Evolutionary conservation across 805 yeast genomes (phyloP), one percentile per base, ranked within the genome.

Genomic region (Hanseniaspora occidentalis): DNA sequence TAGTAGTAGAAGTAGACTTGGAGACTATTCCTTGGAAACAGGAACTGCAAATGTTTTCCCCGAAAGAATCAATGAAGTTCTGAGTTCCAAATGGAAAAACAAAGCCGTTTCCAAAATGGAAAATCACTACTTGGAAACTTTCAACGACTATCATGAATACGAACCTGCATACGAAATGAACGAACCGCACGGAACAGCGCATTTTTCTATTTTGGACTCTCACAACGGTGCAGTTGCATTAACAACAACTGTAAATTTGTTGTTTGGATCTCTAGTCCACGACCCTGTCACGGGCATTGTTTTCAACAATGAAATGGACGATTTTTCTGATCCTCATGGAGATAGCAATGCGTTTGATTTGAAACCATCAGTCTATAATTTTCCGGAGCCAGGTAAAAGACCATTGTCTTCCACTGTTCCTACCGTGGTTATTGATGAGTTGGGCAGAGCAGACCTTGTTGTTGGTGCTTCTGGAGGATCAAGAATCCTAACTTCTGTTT

Each of bases 401-500:
- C 97, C 98, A 2, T 64, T 89, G 34, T 81, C 94, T 4, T 84
- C 95, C 2, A 73, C 81, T 25, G 71, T 84, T 0, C 96, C 96
- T 3, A 71, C 84, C 0, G 75, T 89, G 23, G 61, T 84, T 1
- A 63, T 73, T 16, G 60, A 66, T 43, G 66, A 62, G 44, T 51
- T 60, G 8, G 70, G 71, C 4, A 49, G 53, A 7, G 75, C 81
- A 0, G 86, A 79, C 48, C 54, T 83, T 20, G 73, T 81, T 4
- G 70, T 89, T 43, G 97, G 96, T 0, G 92, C 95, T 1, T 94
- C 96, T 1, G 98, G 98, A 8, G 97, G 97, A 0, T 79, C 92
- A 6, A 66, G 92, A 41, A 89, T 89, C 38, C 68, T 82, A 11
- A 84, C 95, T 0, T 74, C 94, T 1, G 75, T 89, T 3, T 70